Percentiles rank a stretch among this genome's conserved stretches.
phyloP scores from a whole-genome alignment of 148 eudicot genomes.

The Camellia lanceoleosa region DNA sequence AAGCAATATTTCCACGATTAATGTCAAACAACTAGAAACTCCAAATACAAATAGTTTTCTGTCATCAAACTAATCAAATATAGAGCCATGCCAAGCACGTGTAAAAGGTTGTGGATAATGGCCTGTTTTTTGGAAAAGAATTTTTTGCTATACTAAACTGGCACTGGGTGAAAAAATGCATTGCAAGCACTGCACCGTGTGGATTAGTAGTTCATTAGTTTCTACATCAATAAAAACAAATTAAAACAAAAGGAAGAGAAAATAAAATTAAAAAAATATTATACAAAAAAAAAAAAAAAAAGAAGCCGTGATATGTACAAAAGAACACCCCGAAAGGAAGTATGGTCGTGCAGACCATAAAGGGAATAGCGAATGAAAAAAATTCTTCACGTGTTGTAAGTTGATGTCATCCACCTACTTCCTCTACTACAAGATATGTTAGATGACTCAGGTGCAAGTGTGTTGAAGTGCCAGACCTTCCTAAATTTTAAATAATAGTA shows the following conservation, averaged over 20 bases:
- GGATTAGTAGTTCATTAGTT: not conserved
- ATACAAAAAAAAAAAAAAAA: not conserved
- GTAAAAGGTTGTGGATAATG: not conserved
- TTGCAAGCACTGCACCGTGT: not conserved
- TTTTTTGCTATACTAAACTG: not conserved
- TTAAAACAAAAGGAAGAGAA: not conserved
- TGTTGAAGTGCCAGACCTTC: no score
- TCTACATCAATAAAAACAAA: not conserved
- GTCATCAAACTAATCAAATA: not conserved
- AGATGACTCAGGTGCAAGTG: no score
- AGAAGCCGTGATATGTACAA: not conserved
- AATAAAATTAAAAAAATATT: no score
- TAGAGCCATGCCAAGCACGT: conserved; percentile 1
- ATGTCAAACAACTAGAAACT: not conserved
- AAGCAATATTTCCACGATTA: not conserved
- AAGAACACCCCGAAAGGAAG: not conserved
- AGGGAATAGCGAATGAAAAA: not conserved
- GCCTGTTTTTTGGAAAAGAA: not conserved
- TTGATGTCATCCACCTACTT: not conserved
- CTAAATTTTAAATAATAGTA: no score
- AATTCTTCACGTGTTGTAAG: not conserved
- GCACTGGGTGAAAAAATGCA: not conserved
- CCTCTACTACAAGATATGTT: no score
- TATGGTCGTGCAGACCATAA: not conserved
- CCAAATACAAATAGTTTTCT: not conserved